Evolutionary conservation across 2,329 filamentous ascomycete genomes (phyloP).

Genomic region (Hypoxylon sp.): DNA sequence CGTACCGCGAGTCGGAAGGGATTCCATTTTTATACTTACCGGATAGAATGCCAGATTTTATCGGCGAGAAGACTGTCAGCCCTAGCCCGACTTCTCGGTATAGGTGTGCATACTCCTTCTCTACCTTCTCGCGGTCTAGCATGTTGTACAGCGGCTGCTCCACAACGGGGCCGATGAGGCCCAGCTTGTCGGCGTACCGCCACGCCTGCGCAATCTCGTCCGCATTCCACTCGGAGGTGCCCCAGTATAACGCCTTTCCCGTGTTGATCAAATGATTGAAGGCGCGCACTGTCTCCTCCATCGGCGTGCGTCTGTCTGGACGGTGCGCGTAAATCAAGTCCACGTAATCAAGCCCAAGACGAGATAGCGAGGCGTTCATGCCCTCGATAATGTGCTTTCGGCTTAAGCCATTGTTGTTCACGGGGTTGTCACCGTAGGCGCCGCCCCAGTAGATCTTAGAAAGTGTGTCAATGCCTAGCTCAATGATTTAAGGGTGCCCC

Average conservation of each 20-base stretch:
- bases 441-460: slow-evolving; percentile 74
- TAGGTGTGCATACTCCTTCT: slow-evolving; percentile 72
- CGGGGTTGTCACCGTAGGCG: slow-evolving; percentile 71
- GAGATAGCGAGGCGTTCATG: slow-evolving; percentile 70
- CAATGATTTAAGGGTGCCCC: neutral
- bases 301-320: slow-evolving; percentile 76
- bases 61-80: slow-evolving; percentile 74
- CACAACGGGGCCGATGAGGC: slow-evolving; percentile 74
- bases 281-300: slow-evolving; percentile 78
- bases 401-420: slow-evolving; percentile 78
- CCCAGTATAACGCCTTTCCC: slow-evolving; percentile 80
- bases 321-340: slow-evolving; percentile 79
- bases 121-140: slow-evolving; percentile 73
- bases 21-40: slow-evolving; percentile 78
- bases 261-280: slow-evolving; percentile 79
- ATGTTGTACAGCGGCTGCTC: slow-evolving; percentile 79
- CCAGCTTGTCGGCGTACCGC: slow-evolving; percentile 71
- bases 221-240: slow-evolving; percentile 77
- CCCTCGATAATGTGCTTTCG: slow-evolving; percentile 80
- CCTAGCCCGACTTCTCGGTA: slow-evolving; percentile 73
- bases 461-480: slow-evolving; percentile 6
- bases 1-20: slow-evolving; percentile 54
- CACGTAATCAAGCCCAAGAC: slow-evolving; percentile 72
- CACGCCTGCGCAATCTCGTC: slow-evolving; percentile 76
- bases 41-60: slow-evolving; percentile 73